These are phyloP conservation scores for Crithidia expoeki DNA, from an alignment of 208 protist species.

Conservation along the genomic window DNA sequence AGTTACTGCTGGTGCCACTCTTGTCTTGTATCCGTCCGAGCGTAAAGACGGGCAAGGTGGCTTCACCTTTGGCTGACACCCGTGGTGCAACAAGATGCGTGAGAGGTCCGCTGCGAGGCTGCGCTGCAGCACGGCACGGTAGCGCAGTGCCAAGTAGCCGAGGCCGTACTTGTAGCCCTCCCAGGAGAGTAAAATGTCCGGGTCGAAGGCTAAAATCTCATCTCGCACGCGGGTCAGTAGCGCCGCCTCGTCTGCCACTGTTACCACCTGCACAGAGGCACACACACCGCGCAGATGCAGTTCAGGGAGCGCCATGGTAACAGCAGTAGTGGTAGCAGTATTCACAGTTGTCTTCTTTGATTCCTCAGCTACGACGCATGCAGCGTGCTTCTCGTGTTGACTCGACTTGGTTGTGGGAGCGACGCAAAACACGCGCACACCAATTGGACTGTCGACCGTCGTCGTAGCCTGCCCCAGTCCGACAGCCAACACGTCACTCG, in stretches of 20 bases:
- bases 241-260: conserved; percentile 45
- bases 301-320: background rate
- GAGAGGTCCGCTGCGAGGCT: conserved; percentile 58
- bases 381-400: background rate
- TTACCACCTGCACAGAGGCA: conserved; percentile 40
- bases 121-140: conserved; percentile 49
- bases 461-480: conserved; percentile 50
- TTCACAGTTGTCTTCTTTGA: background rate
- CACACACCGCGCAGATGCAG: conserved; percentile 19
- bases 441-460: conserved; percentile 20
- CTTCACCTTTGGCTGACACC: background rate
- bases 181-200: conserved; percentile 81
- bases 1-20: too few species aligned
- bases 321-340: background rate
- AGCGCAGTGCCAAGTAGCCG: conserved; percentile 65
- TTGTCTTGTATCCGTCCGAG: background rate
- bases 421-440: conserved; percentile 59
- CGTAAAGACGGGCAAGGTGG: background rate
- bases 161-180: conserved; percentile 77
- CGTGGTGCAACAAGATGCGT: conserved; percentile 33
- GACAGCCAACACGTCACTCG: conserved; percentile 58
- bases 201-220: conserved; percentile 60
- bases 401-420: background rate
- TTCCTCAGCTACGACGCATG: background rate
- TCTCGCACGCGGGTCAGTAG: conserved; percentile 50